Evolutionary conservation across 345 rosid species (phyloP).

Genomic region (Sisymbrium altissimum): DNA sequence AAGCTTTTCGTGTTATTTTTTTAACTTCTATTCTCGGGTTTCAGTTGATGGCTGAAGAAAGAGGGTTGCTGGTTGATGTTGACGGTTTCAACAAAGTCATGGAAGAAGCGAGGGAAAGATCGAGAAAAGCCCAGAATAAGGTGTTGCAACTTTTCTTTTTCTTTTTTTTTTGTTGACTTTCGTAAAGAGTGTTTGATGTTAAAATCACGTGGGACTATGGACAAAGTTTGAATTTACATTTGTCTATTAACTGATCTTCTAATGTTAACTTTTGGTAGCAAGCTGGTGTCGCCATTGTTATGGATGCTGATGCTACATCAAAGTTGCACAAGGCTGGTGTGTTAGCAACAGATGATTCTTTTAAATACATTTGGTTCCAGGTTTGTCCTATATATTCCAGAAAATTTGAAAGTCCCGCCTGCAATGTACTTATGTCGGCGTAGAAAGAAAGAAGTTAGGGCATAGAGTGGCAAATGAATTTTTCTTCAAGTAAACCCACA

Average conservation of each 20-base stretch:
- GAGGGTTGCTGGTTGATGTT: slow-evolving; percentile 75
- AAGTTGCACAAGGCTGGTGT: slow-evolving; percentile 71
- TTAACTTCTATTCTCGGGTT: background rate
- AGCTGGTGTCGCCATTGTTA: slow-evolving; percentile 78
- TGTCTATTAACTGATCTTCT: background rate
- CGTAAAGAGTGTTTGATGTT: background rate
- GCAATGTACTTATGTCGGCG: background rate
- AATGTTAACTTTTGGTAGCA: slow-evolving; percentile 47
- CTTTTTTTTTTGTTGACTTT: background rate
- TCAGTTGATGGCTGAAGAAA: slow-evolving; percentile 97
- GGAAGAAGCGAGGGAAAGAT: slow-evolving; percentile 93
- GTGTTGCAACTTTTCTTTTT: slow-evolving; percentile 32
- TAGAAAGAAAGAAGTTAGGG: background rate
- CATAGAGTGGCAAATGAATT: background rate
- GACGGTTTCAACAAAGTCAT: slow-evolving; percentile 76
- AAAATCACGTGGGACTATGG: background rate
- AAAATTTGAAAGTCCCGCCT: background rate
- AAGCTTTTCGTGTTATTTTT: slow-evolving; percentile 12
- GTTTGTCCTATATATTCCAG: slow-evolving; percentile 12
- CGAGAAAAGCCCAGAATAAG: slow-evolving; percentile 89
- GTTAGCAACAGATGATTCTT: slow-evolving; percentile 69
- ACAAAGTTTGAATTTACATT: background rate
- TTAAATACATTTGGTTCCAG: slow-evolving; percentile 64
- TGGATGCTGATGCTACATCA: slow-evolving; percentile 96
- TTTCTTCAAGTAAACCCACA: background rate